A percentile compares a stretch with the other conserved stretches of the same genome.
Evolutionary conservation across 164 flowering plant species (phyloP).

Genomic region (Aristolochia contorta): DNA sequence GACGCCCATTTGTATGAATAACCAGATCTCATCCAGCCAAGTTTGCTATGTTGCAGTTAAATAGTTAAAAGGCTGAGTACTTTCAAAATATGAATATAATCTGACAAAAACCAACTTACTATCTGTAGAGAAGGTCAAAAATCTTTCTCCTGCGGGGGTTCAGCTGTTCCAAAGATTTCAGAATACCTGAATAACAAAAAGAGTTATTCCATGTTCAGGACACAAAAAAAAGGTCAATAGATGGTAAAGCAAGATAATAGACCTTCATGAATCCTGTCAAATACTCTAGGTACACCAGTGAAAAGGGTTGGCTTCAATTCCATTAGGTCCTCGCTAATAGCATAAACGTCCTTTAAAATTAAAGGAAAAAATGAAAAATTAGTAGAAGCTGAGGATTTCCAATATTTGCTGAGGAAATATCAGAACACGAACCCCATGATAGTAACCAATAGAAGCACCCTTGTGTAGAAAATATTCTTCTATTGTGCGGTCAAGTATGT

Average conservation of each 20-base stretch:
- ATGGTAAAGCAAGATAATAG: constrained; percentile 10
- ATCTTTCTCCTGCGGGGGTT: constrained; percentile 53
- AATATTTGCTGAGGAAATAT: neutral
- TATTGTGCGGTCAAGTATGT: constrained; percentile 83
- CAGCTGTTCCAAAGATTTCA: constrained; percentile 56
- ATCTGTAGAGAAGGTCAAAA: constrained; percentile 55
- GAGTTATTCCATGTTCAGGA: neutral
- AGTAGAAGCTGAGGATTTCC: neutral
- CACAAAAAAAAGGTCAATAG: neutral
- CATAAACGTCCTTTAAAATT: constrained; percentile 56
- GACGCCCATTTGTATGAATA: constrained; percentile 72
- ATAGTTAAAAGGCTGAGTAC: neutral
- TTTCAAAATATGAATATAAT: neutral
- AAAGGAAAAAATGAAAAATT: constrained; percentile 1
- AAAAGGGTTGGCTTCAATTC: constrained; percentile 89
- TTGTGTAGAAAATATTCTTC: constrained; percentile 87
- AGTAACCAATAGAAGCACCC: constrained; percentile 95
- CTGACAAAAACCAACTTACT: constrained; percentile 33
- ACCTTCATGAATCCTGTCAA: constrained; percentile 85
- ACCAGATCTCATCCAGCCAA: constrained; percentile 70
- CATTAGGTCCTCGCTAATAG: constrained; percentile 64
- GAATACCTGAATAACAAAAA: constrained; percentile 37
- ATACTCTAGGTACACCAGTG: constrained; percentile 93
- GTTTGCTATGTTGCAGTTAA: constrained; percentile 51
- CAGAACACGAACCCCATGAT: constrained; percentile 63